A percentile compares a stretch with the other conserved stretches of the same genome.
phyloP scores from a whole-genome alignment of 2,329 filamentous ascomycete genomes.

The Exophiala spinifera region DNA sequence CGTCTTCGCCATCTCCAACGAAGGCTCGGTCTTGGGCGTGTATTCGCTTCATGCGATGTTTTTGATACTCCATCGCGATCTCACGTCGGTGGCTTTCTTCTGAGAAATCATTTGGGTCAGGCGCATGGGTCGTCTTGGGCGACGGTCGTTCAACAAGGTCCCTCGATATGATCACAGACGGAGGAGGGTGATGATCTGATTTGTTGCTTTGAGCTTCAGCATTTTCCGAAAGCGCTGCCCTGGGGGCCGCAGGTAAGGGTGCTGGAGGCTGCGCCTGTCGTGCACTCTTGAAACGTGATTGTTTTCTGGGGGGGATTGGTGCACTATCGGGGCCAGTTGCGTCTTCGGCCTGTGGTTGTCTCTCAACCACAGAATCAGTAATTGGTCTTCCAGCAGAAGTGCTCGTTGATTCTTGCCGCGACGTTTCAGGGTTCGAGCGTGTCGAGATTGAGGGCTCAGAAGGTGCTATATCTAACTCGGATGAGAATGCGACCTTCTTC shows the following conservation, averaged over 20 bases:
- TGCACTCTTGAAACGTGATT: conserved; percentile 29
- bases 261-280: conserved; percentile 17
- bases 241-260: conserved; percentile 36
- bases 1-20: conserved; percentile 55
- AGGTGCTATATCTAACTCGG: conserved; percentile 66
- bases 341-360: conserved; percentile 27
- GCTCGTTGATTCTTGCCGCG: neutral
- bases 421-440: conserved; percentile 16
- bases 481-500: conserved; percentile 80
- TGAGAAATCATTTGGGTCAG: conserved; percentile 66
- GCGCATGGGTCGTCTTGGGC: conserved; percentile 33
- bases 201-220: neutral
- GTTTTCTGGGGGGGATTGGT: conserved; percentile 27
- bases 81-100: conserved; percentile 70
- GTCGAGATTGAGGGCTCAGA: conserved; percentile 17
- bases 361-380: conserved; percentile 46
- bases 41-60: conserved; percentile 77
- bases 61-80: conserved; percentile 78
- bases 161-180: conserved; percentile 55
- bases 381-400: conserved; percentile 29
- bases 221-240: conserved; percentile 15
- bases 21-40: conserved; percentile 81
- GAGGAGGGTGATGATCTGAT: conserved; percentile 40
- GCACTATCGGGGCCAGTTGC: conserved; percentile 20
- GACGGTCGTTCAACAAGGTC: conserved; percentile 54